Evolutionary conservation across 495 filamentous ascomycete species (phyloP).

Genomic region (Staphylotrichum tortipilum): DNA sequence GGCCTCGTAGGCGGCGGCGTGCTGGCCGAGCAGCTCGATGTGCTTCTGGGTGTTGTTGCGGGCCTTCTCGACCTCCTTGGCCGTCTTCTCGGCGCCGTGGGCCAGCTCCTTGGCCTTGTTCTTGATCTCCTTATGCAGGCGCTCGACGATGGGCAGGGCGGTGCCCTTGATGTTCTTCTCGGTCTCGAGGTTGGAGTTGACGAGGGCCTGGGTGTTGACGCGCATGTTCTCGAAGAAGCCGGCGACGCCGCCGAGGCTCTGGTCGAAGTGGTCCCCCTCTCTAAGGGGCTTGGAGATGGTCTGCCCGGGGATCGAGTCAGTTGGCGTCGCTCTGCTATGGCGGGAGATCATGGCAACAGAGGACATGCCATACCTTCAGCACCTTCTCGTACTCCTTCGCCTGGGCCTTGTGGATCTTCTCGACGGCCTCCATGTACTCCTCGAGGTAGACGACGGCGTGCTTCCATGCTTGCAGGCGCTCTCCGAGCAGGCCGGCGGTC

Average conservation of each 20-base stretch:
- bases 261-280: constrained; percentile 86
- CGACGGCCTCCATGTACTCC: constrained; percentile 73
- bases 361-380: constrained; percentile 50
- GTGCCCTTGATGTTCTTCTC: constrained; percentile 77
- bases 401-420: constrained; percentile 74
- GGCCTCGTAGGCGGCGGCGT: constrained; percentile 67
- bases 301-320: constrained; percentile 30
- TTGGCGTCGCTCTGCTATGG: neutral
- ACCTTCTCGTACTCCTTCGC: constrained; percentile 95
- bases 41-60: constrained; percentile 84
- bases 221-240: constrained; percentile 90
- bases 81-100: constrained; percentile 72
- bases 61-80: constrained; percentile 86
- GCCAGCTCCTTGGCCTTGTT: constrained; percentile 82
- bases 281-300: constrained; percentile 76
- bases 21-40: constrained; percentile 83
- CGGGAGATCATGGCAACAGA: neutral
- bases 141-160: constrained; percentile 79
- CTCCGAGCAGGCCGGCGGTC: constrained; percentile 67
- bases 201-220: constrained; percentile 79
- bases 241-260: constrained; percentile 72
- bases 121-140: constrained; percentile 92
- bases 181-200: constrained; percentile 78
- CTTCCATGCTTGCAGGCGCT: constrained; percentile 90
- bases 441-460: constrained; percentile 86